phyloP scores from a whole-genome alignment of 2,329 filamentous ascomycete species.

The Colletotrichum sp. region DNA sequence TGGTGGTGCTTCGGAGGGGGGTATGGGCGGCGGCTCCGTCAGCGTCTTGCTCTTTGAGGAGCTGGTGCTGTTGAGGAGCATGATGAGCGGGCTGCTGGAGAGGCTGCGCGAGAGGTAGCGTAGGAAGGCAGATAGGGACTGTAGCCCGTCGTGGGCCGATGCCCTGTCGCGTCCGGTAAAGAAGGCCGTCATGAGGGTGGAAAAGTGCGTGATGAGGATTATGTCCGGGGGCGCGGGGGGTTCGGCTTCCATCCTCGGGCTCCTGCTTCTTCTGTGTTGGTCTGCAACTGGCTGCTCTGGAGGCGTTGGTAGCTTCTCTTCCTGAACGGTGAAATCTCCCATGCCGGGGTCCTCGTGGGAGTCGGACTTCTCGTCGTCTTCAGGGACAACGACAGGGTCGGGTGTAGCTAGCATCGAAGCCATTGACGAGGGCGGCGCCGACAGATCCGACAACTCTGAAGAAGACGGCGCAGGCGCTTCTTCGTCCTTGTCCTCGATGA shows the following conservation, averaged over 20 bases:
- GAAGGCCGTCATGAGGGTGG: slow-evolving; percentile 53
- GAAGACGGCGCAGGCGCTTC: neutral
- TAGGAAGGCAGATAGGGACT: slow-evolving; percentile 51
- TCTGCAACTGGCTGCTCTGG: no score
- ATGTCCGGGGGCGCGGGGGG: slow-evolving; percentile 41
- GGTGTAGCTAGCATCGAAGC: neutral
- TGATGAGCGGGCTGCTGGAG: slow-evolving; percentile 48
- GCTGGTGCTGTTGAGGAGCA: slow-evolving; percentile 60
- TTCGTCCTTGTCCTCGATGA: neutral
- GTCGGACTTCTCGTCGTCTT: neutral
- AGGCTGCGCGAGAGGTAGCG: slow-evolving; percentile 47
- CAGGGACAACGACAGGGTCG: neutral
- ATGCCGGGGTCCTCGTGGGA: neutral
- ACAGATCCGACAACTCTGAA: slow-evolving; percentile 7
- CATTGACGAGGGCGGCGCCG: slow-evolving; percentile 20
- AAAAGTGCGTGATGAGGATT: slow-evolving; percentile 61
- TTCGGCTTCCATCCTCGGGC: neutral
- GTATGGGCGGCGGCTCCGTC: neutral
- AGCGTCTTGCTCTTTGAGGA: slow-evolving; percentile 12
- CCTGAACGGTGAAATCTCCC: neutral
- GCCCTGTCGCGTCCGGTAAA: slow-evolving; percentile 54
- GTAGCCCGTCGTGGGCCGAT: slow-evolving; percentile 53
- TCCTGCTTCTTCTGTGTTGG: neutral
- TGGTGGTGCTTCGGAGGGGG: neutral
- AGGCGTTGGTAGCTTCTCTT: neutral